Base-by-base conservation (phyloP, 2,329 filamentous ascomycete species). In the Chaetomium sp. region DNA sequence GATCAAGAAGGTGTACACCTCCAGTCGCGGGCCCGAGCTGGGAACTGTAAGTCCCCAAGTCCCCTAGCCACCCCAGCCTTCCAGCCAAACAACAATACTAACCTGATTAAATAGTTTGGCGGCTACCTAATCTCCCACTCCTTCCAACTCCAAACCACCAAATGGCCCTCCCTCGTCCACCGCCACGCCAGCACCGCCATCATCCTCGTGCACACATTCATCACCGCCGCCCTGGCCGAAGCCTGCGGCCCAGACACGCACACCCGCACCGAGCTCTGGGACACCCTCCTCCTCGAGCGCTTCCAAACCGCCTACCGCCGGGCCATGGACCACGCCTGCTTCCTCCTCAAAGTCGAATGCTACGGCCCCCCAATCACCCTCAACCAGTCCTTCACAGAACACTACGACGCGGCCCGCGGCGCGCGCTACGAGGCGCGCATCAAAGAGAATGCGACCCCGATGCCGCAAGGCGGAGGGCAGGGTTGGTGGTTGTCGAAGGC, bases 141-240 rank as follows among this genome's bases (percentile, higher is more conserved):
- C 0, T 82, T 86, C 66, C 74, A 74, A 34, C 73, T 76, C 37
- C 81, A 86, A 55, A 75, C 81, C 0, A 58, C 62, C 10, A 81
- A 79, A 12, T 86, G 83, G 83, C 62, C 70, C 0, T 47, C 56
- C 0, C 63, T 86, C 1, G 72, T 77, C 0, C 56, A 73, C 0
- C 71, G 70, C 0, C 80, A 85, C 57, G 70, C 82, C 5, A 76
- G 75, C 56, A 74, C 79, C 33, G 68, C 77, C 2, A 77, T 85
- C 5, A 51, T 70, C 0, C 55, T 78, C 0, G 75, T 84, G 0
- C 81, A 86, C 46, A 54, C 68, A 2, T 86, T 80, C 65, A 78
- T 84, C 50, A 50, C 55, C 1, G 63, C 60, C 0, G 65, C 79
- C 0, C 67, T 87, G 2, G 54, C 64, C 0, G 45, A 62, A 0